These are phyloP conservation scores for Cryptomeria japonica DNA, from an alignment of 75 land plant species.

Conservation along the genomic window DNA sequence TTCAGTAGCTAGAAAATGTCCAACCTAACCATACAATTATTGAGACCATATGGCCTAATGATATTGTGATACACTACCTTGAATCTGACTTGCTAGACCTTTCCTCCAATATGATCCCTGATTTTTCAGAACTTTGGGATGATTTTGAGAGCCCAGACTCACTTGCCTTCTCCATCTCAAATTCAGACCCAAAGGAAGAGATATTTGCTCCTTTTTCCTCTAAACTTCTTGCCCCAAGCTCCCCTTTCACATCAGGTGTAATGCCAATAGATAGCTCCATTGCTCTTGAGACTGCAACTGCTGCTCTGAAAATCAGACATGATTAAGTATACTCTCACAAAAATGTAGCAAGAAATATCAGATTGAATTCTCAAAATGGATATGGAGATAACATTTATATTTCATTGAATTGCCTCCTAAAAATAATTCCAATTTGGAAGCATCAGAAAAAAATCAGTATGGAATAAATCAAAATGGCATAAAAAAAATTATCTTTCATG, in stretches of 20 bases:
- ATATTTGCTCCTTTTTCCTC: conserved; percentile 1
- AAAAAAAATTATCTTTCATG: neutral
- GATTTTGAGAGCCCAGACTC: neutral
- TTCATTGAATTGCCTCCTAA: neutral
- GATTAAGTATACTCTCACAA: neutral
- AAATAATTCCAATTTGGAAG: neutral
- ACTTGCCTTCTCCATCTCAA: neutral
- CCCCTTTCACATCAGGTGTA: neutral
- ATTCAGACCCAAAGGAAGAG: conserved; percentile 1
- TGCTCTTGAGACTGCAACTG: conserved; percentile 11
- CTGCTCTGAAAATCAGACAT: neutral
- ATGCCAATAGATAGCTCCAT: conserved; percentile 4
- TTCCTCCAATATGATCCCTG: neutral
- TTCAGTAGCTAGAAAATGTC: neutral
- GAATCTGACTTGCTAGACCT: neutral
- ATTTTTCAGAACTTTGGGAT: neutral
- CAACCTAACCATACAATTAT: neutral
- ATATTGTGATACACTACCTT: neutral
- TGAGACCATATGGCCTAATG: neutral
- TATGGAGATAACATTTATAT: neutral
- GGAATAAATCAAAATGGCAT: neutral
- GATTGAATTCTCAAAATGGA: neutral
- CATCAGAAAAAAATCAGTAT: neutral
- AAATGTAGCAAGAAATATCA: neutral
- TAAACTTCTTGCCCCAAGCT: neutral